Percentiles rank a stretch among this genome's conserved stretches.
These are phyloP conservation scores for Sambucus nigra DNA, from an alignment of 129 eudicot species.

Conservation along the genomic window DNA sequence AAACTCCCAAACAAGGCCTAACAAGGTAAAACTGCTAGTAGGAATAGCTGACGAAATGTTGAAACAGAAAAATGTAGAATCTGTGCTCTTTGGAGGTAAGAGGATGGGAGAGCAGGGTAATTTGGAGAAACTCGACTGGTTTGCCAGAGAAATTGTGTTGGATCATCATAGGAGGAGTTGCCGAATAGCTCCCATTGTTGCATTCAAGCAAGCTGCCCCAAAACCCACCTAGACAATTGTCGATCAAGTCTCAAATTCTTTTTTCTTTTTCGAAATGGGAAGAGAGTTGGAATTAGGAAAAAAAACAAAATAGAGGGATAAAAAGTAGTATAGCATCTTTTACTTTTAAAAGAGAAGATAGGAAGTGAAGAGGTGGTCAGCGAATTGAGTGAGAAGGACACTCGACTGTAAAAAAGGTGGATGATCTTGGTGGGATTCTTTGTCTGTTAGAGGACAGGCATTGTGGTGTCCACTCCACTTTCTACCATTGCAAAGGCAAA, in stretches of 20 bases:
- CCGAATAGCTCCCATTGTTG: conserved; percentile 99
- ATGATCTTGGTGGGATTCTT: not conserved
- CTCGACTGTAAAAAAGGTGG: conserved; percentile 22
- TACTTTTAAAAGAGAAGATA: conserved; percentile 24
- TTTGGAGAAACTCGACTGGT: conserved; percentile 85
- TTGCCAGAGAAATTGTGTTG: conserved; percentile 82
- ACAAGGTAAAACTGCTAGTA: conserved; percentile 53
- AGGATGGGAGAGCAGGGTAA: conserved; percentile 69
- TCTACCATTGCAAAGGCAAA: not conserved
- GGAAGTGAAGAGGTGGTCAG: conserved; percentile 16
- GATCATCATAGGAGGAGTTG: conserved; percentile 96
- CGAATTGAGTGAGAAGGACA: conserved; percentile 22
- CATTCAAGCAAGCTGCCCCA: conserved; percentile 64
- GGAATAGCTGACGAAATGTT: conserved; percentile 78
- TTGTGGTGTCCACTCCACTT: not conserved
- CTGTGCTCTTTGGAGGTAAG: conserved; percentile 79
- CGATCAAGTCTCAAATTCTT: not conserved
- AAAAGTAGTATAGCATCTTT: conserved; percentile 33
- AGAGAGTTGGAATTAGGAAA: conserved; percentile 2
- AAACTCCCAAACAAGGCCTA: no score
- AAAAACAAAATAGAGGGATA: conserved; percentile 18
- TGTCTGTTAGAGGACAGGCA: not conserved
- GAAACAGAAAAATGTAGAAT: conserved; percentile 79
- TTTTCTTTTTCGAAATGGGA: conserved; percentile 11
- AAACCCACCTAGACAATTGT: conserved; percentile 21